Evolutionary conservation across 352 stramenopile genomes (phyloP), one percentile per base, ranked within the genome.

Genomic region (Hyaloperonospora arabidopsidis): DNA sequence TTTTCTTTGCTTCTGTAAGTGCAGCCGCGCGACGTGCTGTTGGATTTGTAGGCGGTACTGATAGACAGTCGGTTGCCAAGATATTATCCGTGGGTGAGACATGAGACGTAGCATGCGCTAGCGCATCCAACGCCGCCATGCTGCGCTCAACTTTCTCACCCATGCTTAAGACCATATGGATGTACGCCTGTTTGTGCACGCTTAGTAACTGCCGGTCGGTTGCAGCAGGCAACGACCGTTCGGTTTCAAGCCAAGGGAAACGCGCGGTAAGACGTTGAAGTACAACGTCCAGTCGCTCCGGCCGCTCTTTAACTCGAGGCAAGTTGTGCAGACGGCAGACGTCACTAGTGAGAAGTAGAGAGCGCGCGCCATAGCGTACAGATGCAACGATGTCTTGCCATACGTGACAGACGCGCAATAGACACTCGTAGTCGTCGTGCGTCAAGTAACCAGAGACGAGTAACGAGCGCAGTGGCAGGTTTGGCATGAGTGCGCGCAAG

Each of bases 101-200:
- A n/a, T n/a, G n/a, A n/a, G n/a, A n/a, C n/a, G n/a, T n/a, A n/a
- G n/a, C n/a, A n/a, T 41, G 25, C 49, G 35, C 22, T 46, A 58
- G 14, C 6, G 53, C 57, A 44, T 87, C 74, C 28, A 86, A 51
- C 22, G 74, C 73, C 8, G 39, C 54, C 77, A 87, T 86, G 29
- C 73, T 85, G 18, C 67, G 65, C 54, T 69, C 69, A 57, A 89
- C 79, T 65, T 87, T 87, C 21, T 40, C 55, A 47, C 67, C 71
- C 50, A 83, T 68, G 1, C 69, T 57, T 8, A 53, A 49, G 13
- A 89, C 61, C 57, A 79, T 68, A 39, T 85, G 54, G 14, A 89
- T 64, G 61, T 87, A 77, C 19, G 76, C 52, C 10, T 72, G 61
- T 28, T 68, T 68, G 51, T 89, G 79, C 41, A 85, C 84, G 12